Base-by-base conservation (phyloP, 345 rosid genomes). In the Arabis hirsuta region DNA sequence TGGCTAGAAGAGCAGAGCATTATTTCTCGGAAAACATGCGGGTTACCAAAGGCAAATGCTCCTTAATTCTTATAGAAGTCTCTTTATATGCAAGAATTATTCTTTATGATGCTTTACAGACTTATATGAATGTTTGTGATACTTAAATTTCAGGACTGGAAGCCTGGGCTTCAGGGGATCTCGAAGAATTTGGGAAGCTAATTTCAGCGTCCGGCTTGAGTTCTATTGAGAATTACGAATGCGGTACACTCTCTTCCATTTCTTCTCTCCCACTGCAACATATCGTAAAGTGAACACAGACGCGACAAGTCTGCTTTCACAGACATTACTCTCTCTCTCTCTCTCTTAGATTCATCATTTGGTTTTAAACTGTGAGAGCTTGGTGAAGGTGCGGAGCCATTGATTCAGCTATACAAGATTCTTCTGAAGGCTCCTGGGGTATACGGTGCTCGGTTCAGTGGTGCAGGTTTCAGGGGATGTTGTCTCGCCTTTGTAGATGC, bases 391-490 rank as follows among this genome's bases (percentile, higher is more conserved):
- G 86, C 84, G 9, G 90, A 89, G 81, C 93, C 96, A 50, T 55
- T 95, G 79, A 90, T 84, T 73, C 87, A 90, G 76, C 85, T 94
- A 39, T 88, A 87, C 66, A 76, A 79, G 82, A 88, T 90, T 51
- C 89, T 95, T 29, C 77, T 76, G 77, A 67, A 73, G 66, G 90
- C 96, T 12, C 97, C 96, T 1, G 97, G 98, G 1, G 89, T 91
- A 42, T 81, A 76, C 9, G 98, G 97, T 22, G 88, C 93, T 1
- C 87, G 98, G 26, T 91, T 91, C 79, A 89, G 98, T 63, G 98
- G 97, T 32, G 98, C 97, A 7, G 96, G 97, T 45, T 91, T 94
- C 61, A 79, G 97, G 78, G 98, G 96, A 47, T 91, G 97, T 73
- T 94, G 98, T 69, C 59, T 94, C 3, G 97, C 93, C 46, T 77